Evolutionary conservation across 139 green algal species (phyloP), one percentile per base, ranked within the genome.

Genomic region (Ettlia oleoabundans): DNA sequence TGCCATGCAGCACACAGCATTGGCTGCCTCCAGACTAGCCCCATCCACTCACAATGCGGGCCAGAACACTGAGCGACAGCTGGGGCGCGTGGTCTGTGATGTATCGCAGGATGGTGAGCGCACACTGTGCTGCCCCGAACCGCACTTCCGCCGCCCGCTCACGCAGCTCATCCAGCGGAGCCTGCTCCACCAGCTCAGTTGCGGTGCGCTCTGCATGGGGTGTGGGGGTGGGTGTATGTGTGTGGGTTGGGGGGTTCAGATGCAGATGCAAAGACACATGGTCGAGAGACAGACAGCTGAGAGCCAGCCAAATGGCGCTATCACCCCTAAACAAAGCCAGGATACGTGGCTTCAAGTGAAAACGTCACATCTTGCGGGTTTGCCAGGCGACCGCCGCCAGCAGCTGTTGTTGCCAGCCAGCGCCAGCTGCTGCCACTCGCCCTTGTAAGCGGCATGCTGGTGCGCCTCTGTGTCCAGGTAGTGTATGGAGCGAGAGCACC

Each of bases 21-120:
- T 2, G 7, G 9, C 35, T 32, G 3, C 35, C 15, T 18, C 13
- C 35, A 21, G 8, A 18, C 64, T 22, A 26, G 32, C 30, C 64
- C 64, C 10, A 30, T 21, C 64, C 32, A 51, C 71, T 51, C 71
- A 78, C 94, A 24, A 80, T 68, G 58, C 78, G 87, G 13, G 86
- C 70, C 70, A 95, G 86, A 7, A 96, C 77, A 32, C 89, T 87
- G 71, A 96, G 83, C 9, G 92, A 89, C 73, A 97, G 86, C 19
- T 67, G 41, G 43, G 58, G 53, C 22, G 93, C 32, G 76, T 91
- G 71, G 80, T 98, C 95, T 21, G 92, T 94, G 28, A 98, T 77
- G 89, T 97, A 96, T 19, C 90, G 86, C 65, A 93, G 67, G 5
- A 98, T 94, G 3, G 92, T 91, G 1, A 98, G 82, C 5, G 87